A percentile compares a stretch with the other conserved stretches of the same genome.
Conservation (phyloP, 148 eudicot genomes). For the Rhododendron kiyosumense region DNA sequence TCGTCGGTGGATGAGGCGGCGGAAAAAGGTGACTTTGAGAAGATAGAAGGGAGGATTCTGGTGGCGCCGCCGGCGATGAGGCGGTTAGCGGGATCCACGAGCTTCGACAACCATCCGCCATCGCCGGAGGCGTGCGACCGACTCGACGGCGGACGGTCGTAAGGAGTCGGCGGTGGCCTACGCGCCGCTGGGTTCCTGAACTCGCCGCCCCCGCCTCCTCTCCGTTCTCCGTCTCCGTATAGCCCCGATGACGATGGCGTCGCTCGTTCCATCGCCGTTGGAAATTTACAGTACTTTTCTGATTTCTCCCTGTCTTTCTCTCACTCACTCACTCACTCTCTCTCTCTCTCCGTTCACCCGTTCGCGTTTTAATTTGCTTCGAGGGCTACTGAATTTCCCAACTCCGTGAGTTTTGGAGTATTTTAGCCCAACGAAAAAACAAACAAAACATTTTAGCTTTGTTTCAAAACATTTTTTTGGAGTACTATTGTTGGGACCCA, state of each 20-base stretch:
- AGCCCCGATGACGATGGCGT: conserved; percentile 24
- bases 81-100: conserved; percentile 63
- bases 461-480: too few species aligned
- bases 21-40: conserved; percentile 29
- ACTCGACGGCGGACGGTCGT: conserved; percentile 45
- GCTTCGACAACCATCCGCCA: conserved; percentile 55
- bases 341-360: not conserved
- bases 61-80: conserved; percentile 60
- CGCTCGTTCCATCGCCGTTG: conserved; percentile 26
- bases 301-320: conserved; percentile 16
- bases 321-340: not conserved
- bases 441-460: too few species aligned
- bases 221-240: conserved; percentile 21
- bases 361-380: too few species aligned
- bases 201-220: conserved; percentile 69
- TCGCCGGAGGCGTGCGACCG: conserved; percentile 10
- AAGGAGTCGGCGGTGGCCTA: conserved; percentile 51
- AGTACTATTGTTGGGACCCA: too few species aligned
- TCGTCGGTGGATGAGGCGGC: not conserved
- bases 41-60: conserved; percentile 47
- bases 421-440: too few species aligned
- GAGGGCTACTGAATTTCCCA: too few species aligned
- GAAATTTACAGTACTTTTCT: not conserved
- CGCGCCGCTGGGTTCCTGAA: conserved; percentile 31
- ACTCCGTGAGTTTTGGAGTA: too few species aligned